Conservation (phyloP, 1,139 yeast species). For the Diutina sp. region DNA sequence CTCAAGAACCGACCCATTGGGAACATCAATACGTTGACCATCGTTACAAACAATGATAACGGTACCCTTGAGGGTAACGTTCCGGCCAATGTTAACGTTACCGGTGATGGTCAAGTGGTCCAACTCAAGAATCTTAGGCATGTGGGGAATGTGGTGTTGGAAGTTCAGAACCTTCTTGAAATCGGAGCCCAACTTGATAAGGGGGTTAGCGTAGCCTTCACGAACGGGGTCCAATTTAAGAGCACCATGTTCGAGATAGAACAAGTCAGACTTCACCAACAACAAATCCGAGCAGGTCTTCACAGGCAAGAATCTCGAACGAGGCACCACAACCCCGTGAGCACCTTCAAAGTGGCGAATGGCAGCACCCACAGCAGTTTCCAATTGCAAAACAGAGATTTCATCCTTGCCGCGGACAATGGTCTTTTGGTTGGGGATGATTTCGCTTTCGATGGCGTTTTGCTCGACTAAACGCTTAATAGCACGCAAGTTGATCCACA, state of each 20-base stretch:
- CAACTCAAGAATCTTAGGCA: slow-evolving; percentile 91
- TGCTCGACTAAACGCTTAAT: slow-evolving; percentile 83
- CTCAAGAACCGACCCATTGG: slow-evolving; percentile 88
- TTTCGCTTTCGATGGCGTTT: slow-evolving; percentile 78
- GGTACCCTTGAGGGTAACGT: slow-evolving; percentile 88
- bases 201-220: slow-evolving; percentile 81
- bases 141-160: slow-evolving; percentile 83
- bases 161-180: slow-evolving; percentile 91
- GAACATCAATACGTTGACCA: slow-evolving; percentile 93
- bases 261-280: slow-evolving; percentile 92
- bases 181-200: slow-evolving; percentile 91
- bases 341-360: slow-evolving; percentile 92
- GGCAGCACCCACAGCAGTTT: slow-evolving; percentile 99
- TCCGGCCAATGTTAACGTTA: slow-evolving; percentile 83
- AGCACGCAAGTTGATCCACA: slow-evolving; percentile 94
- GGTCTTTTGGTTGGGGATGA: slow-evolving; percentile 87
- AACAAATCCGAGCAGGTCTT: slow-evolving; percentile 92
- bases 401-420: slow-evolving; percentile 68
- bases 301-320: slow-evolving; percentile 95
- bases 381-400: slow-evolving; percentile 82
- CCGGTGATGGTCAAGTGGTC: slow-evolving; percentile 98
- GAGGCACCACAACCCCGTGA: slow-evolving; percentile 96
- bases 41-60: slow-evolving; percentile 96
- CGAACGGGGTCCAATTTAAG: slow-evolving; percentile 73
- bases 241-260: slow-evolving; percentile 85